Evolutionary conservation across 768 basidiomycete species (phyloP).

Genomic region (Suillus hirtellus): DNA sequence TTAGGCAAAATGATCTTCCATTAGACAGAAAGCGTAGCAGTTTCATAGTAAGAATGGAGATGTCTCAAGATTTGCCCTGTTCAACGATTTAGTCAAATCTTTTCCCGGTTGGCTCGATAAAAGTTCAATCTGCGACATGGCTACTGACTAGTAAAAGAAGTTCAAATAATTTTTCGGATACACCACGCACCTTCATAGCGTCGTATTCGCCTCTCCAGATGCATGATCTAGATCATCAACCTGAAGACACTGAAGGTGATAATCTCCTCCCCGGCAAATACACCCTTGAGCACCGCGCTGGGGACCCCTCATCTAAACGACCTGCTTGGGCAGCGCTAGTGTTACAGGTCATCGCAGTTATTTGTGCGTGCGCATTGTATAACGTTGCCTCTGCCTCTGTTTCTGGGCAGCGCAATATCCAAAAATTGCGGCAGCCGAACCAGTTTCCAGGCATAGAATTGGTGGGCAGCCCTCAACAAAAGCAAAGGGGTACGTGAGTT

Average conservation of each 20-base stretch:
- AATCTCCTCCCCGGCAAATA: not conserved
- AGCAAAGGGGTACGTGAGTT: not conserved
- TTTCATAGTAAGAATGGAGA: not conserved
- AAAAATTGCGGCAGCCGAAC: not conserved
- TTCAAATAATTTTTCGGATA: not conserved
- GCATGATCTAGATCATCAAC: not conserved
- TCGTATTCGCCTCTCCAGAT: not conserved
- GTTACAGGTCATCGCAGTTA: not conserved
- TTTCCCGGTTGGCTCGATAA: not conserved
- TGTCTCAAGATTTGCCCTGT: not conserved
- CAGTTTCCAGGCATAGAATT: not conserved
- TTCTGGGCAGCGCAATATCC: not conserved
- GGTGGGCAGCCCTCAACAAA: not conserved
- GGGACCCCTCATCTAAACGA: not conserved
- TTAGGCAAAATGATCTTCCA: not conserved
- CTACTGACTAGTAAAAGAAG: not conserved
- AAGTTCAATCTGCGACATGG: not conserved
- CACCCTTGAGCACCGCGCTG: not conserved
- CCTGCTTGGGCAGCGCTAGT: not conserved
- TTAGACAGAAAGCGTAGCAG: not conserved
- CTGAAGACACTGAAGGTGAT: not conserved
- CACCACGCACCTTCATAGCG: not conserved
- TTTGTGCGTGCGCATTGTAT: not conserved
- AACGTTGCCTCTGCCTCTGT: not conserved
- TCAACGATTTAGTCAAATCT: not conserved